phyloP scores from a whole-genome alignment of 345 rosid species.

The Ailanthus altissimus region DNA sequence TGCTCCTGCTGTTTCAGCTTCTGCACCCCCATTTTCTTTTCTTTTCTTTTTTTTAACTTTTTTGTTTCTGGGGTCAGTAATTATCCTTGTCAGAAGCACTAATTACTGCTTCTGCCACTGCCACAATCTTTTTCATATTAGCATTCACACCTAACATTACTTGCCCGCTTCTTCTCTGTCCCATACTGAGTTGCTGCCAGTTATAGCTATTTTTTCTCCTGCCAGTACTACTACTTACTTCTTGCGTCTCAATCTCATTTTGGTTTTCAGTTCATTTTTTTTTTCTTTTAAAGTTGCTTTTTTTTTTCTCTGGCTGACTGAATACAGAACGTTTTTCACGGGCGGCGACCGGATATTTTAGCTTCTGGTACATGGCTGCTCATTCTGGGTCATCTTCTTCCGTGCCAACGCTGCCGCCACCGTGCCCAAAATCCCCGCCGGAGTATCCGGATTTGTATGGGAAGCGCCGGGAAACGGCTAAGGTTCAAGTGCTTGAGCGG shows the following conservation, averaged over 20 bases:
- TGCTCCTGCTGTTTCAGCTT: conserved; percentile 23
- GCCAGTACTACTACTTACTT: background rate
- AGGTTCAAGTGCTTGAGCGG: conserved; percentile 86
- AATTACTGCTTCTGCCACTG: conserved; percentile 67
- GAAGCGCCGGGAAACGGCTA: conserved; percentile 74
- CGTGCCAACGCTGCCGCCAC: conserved; percentile 55
- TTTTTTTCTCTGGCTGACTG: background rate
- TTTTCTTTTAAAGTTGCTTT: background rate
- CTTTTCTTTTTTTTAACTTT: conserved; percentile 14
- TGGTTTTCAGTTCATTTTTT: conserved; percentile 16
- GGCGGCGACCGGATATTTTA: conserved; percentile 8
- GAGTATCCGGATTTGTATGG: conserved; percentile 95
- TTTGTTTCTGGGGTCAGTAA: conserved; percentile 30
- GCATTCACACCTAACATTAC: conserved; percentile 39
- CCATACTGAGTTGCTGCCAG: conserved; percentile 13
- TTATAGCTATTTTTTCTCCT: background rate
- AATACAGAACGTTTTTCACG: background rate
- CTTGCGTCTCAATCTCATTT: background rate
- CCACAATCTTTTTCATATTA: conserved; percentile 22
- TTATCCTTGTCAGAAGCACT: conserved; percentile 60
- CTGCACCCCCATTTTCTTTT: conserved; percentile 17
- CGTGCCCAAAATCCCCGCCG: conserved; percentile 90
- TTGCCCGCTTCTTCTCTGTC: conserved; percentile 37
- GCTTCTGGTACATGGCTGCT: conserved; percentile 42
- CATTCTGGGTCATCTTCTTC: conserved; percentile 36